A percentile compares a stretch with the other conserved stretches of the same genome.
These are phyloP conservation scores for Ophiostoma sp. DNA, from an alignment of 2,329 filamentous ascomycete species.

Conservation along the genomic window DNA sequence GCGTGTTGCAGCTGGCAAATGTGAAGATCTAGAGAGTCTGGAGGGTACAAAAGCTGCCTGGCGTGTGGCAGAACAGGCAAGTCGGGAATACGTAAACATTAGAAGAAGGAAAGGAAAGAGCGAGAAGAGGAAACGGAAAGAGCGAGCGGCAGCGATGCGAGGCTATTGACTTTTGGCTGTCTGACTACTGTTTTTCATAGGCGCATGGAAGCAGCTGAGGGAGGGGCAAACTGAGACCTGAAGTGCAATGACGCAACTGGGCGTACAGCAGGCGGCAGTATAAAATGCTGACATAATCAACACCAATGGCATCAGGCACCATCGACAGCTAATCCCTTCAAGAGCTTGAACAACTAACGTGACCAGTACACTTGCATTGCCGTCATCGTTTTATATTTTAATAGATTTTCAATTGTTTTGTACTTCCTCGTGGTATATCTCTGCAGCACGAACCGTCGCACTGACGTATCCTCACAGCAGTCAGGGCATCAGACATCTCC, in stretches of 20 bases:
- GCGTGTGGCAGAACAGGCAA: conserved; percentile 15
- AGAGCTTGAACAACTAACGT: neutral
- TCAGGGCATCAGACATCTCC: neutral
- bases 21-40: neutral
- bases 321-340: neutral
- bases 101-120: conserved; percentile 2
- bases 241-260: conserved; percentile 23
- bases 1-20: neutral
- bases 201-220: conserved; percentile 12
- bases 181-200: neutral
- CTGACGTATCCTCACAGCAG: neutral
- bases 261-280: conserved; percentile 2
- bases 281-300: neutral
- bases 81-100: conserved; percentile 16
- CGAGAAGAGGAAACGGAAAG: conserved; percentile 12
- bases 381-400: neutral
- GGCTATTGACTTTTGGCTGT: neutral
- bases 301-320: neutral
- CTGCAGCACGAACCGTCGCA: neutral
- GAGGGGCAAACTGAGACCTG: conserved; percentile 21
- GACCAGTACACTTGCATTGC: neutral
- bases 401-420: neutral
- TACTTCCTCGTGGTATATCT: neutral
- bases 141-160: conserved; percentile 2
- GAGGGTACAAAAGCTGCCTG: neutral